phyloP scores from a whole-genome alignment of 208 protist genomes.

The Trypanosoma brucei region DNA sequence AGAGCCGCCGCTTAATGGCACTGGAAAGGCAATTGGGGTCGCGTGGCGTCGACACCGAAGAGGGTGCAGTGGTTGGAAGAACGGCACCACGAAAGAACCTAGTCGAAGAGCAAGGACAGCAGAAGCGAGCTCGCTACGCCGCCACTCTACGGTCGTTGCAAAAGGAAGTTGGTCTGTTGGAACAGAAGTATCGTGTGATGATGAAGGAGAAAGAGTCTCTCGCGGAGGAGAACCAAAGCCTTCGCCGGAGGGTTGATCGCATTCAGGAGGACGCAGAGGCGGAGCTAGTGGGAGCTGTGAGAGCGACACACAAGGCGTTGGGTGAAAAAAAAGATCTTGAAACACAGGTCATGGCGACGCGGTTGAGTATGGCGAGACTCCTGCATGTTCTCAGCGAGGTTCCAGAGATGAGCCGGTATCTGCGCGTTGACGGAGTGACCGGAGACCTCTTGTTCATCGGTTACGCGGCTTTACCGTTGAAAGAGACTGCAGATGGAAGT shows the following conservation, averaged over 20 bases:
- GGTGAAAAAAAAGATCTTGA: constrained; percentile 33
- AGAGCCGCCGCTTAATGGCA: constrained; percentile 1
- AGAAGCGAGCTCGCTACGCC: constrained; percentile 10
- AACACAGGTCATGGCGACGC: constrained; percentile 53
- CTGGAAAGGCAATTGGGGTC: constrained; percentile 11
- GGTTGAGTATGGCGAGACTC: constrained; percentile 68
- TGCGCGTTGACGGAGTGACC: constrained; percentile 50
- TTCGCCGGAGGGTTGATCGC: constrained; percentile 15
- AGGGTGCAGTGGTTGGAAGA: neutral
- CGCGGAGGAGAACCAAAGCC: constrained; percentile 15
- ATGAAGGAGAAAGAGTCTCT: constrained; percentile 15
- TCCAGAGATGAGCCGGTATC: constrained; percentile 53
- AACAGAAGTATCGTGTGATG: constrained; percentile 10
- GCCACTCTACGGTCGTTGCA: constrained; percentile 15
- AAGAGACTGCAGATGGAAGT: too few species aligned
- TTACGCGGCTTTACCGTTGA: constrained; percentile 1
- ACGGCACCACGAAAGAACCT: neutral
- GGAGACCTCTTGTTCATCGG: constrained; percentile 60
- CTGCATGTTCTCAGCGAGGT: constrained; percentile 68
- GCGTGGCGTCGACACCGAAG: neutral
- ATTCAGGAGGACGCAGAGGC: constrained; percentile 21
- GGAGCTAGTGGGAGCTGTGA: constrained; percentile 11
- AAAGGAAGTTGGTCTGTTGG: constrained; percentile 19
- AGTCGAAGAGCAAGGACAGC: neutral
- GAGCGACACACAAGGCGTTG: constrained; percentile 7